These are phyloP conservation scores for Hirsutella thompsonii DNA, from an alignment of 2,329 filamentous ascomycete genomes.

Conservation along the genomic window DNA sequence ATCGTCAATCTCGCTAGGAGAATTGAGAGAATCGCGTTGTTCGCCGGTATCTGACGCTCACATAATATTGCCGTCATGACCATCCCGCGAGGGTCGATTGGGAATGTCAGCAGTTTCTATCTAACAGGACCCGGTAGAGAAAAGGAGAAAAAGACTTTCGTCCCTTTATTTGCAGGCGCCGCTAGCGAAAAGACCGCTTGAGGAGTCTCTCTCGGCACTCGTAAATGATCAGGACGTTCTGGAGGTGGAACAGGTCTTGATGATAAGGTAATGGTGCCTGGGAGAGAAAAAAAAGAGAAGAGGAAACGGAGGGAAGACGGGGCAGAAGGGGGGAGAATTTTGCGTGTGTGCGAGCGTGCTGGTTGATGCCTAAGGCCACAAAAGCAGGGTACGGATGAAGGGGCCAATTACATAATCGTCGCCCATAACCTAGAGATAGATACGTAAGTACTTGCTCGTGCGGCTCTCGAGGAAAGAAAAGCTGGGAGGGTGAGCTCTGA, in stretches of 20 bases:
- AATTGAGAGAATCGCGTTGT: neutral
- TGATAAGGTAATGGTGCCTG: constrained; percentile 91
- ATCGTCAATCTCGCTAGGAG: too few species aligned
- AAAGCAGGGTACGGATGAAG: neutral
- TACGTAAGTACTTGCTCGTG: too few species aligned
- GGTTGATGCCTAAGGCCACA: constrained; percentile 14
- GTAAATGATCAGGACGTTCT: constrained; percentile 84
- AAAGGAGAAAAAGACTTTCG: constrained; percentile 20
- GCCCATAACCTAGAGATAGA: too few species aligned
- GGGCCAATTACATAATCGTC: too few species aligned
- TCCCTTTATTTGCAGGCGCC: constrained; percentile 53
- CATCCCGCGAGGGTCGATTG: too few species aligned
- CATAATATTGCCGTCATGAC: too few species aligned
- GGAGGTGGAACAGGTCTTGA: constrained; percentile 60
- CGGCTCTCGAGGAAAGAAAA: too few species aligned
- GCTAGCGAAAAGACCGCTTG: constrained; percentile 94
- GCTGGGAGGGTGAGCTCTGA: too few species aligned
- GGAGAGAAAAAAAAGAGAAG: constrained; percentile 20
- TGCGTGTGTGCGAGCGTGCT: neutral
- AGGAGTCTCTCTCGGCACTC: constrained; percentile 66
- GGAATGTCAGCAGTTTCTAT: constrained; percentile 83
- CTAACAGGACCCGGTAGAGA: constrained; percentile 77
- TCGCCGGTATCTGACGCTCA: too few species aligned
- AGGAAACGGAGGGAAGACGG: constrained; percentile 6
- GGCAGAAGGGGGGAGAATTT: constrained; percentile 5